These are phyloP conservation scores for Phaeomoniella chlamydospora DNA, from an alignment of 2,329 filamentous ascomycete genomes.

Conservation along the genomic window DNA sequence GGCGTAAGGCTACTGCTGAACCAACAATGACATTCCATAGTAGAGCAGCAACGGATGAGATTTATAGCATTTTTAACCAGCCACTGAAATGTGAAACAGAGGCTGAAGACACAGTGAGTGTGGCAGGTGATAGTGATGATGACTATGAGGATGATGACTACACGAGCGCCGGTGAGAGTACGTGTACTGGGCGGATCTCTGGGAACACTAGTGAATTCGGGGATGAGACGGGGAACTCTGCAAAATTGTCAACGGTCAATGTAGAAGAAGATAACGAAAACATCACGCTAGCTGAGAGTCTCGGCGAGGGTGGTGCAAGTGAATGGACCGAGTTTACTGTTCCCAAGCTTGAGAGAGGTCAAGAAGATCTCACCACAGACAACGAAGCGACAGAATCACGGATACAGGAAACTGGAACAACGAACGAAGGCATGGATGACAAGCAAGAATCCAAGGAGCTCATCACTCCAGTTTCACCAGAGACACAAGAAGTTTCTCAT, in stretches of 20 bases:
- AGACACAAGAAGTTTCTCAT: slow-evolving; percentile 24
- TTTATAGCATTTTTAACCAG: slow-evolving; percentile 93
- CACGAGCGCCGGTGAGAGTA: slow-evolving; percentile 75
- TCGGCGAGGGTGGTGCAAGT: slow-evolving; percentile 1
- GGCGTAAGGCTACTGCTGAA: slow-evolving; percentile 61
- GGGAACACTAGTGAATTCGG: slow-evolving; percentile 49
- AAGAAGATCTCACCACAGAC: slow-evolving; percentile 10
- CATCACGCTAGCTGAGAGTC: slow-evolving; percentile 10
- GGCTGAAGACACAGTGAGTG: slow-evolving; percentile 27
- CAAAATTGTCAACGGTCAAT: slow-evolving; percentile 12
- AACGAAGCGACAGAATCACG: slow-evolving; percentile 6
- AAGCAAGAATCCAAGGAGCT: slow-evolving; percentile 20
- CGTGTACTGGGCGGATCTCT: slow-evolving; percentile 58
- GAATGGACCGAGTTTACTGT: slow-evolving; percentile 1
- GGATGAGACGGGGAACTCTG: slow-evolving; percentile 28
- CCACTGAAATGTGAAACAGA: slow-evolving; percentile 44
- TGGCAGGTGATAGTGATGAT: slow-evolving; percentile 47
- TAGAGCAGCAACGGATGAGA: slow-evolving; percentile 86
- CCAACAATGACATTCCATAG: slow-evolving; percentile 99
- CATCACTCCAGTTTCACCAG: slow-evolving; percentile 26
- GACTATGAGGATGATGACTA: slow-evolving; percentile 58
- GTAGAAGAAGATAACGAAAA: slow-evolving; percentile 14
- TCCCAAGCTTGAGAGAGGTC: slow-evolving; percentile 19
- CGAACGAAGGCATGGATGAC: slow-evolving; percentile 21
- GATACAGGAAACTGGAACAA: slow-evolving; percentile 11